Conservation (phyloP, 768 basidiomycete genomes). For the Pleurotus citrinopileatus region DNA sequence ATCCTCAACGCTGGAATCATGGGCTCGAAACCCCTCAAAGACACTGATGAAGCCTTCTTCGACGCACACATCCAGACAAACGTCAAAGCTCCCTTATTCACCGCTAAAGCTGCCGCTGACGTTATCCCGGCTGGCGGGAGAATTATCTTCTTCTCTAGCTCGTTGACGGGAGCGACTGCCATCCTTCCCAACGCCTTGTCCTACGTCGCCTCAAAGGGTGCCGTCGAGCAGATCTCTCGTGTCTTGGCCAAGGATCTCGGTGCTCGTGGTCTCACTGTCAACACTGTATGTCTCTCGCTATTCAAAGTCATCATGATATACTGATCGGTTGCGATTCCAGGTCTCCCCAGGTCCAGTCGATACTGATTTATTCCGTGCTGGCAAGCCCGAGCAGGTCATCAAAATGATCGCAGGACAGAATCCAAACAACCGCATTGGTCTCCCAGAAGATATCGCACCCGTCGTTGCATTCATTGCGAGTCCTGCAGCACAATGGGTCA, state of each 20-base stretch:
- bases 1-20: constrained; percentile 59
- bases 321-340: neutral
- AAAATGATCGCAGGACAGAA: constrained; percentile 41
- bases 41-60: constrained; percentile 50
- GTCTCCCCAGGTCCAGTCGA: constrained; percentile 36
- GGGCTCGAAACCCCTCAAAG: constrained; percentile 44
- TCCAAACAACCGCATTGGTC: constrained; percentile 44
- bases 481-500: constrained; percentile 54
- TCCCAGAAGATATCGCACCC: constrained; percentile 52
- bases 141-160: constrained; percentile 56
- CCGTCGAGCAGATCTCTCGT: constrained; percentile 56
- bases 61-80: constrained; percentile 52
- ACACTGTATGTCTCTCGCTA: constrained; percentile 28
- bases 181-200: constrained; percentile 47
- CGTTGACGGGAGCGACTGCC: constrained; percentile 40
- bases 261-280: constrained; percentile 50
- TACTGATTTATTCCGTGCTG: constrained; percentile 51
- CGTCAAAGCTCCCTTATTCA: constrained; percentile 58
- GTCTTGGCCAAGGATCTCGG: constrained; percentile 60
- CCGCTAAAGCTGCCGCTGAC: constrained; percentile 43
- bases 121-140: constrained; percentile 48
- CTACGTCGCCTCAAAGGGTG: constrained; percentile 57
- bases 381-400: constrained; percentile 46
- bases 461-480: constrained; percentile 52
- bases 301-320: neutral